Conservation (phyloP, 805 yeast genomes). For the Sungouiozyma intestinalis region DNA sequence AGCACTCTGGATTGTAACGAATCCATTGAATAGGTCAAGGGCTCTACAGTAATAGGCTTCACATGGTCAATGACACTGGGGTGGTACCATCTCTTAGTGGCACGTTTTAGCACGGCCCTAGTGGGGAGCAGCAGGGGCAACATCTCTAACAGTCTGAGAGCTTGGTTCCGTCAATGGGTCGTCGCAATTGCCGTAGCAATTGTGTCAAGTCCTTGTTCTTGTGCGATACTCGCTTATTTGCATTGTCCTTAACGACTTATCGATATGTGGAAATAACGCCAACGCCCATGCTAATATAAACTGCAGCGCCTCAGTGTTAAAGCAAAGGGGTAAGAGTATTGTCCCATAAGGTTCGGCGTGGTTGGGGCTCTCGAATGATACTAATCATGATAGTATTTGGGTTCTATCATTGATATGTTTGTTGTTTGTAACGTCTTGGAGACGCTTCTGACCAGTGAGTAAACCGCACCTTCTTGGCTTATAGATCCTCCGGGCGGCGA, state of each 20-base stretch:
- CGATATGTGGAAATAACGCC: too few species aligned
- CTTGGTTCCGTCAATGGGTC: not conserved
- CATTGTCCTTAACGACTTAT: too few species aligned
- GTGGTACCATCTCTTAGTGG: constrained; percentile 16
- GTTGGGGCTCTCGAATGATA: not conserved
- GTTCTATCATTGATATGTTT: too few species aligned
- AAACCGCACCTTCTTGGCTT: too few species aligned
- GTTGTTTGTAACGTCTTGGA: too few species aligned
- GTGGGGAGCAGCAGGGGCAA: not conserved
- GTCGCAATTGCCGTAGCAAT: too few species aligned
- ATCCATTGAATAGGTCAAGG: constrained; percentile 20
- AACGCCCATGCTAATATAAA: too few species aligned
- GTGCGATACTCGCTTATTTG: not conserved
- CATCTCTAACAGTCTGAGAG: not conserved
- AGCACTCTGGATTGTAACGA: constrained; percentile 21
- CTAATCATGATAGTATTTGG: not conserved
- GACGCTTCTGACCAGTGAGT: not conserved
- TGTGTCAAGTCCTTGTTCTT: not conserved
- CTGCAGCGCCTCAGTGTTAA: too few species aligned
- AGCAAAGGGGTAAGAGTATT: too few species aligned
- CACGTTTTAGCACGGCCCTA: not conserved
- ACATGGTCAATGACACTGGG: constrained; percentile 18
- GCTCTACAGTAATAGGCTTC: constrained; percentile 11
- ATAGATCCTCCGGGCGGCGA: too few species aligned
- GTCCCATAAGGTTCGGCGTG: too few species aligned